Evolutionary conservation across 495 filamentous ascomycete genomes (phyloP).

Genomic region (Tuber microsphaerosporum): DNA sequence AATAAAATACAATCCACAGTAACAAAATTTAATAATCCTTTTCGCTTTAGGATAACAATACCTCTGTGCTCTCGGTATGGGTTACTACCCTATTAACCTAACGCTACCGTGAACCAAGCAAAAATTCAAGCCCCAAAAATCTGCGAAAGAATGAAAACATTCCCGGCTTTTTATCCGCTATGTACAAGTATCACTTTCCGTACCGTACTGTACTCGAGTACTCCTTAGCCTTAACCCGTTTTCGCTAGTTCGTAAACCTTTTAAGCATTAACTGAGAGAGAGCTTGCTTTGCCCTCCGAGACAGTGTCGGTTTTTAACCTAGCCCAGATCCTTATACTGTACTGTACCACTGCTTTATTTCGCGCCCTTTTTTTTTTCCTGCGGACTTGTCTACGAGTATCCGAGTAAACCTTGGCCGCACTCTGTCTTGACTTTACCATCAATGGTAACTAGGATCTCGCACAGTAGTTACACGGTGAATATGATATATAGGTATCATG

Average conservation of each 20-base stretch:
- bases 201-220: neutral
- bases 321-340: neutral
- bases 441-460: neutral
- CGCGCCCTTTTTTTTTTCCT: neutral
- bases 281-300: neutral
- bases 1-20: neutral
- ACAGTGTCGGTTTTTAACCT: neutral
- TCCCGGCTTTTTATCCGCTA: neutral
- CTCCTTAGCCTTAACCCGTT: neutral
- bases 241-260: neutral
- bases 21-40: neutral
- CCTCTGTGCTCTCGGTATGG: neutral
- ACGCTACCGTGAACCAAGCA: neutral
- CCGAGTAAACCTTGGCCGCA: neutral
- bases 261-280: neutral
- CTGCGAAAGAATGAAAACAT: neutral
- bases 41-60: neutral
- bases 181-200: neutral
- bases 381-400: neutral
- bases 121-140: neutral
- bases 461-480: neutral
- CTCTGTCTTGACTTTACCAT: neutral
- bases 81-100: neutral
- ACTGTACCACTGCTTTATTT: neutral
- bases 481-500: neutral